Percentiles rank a stretch among this genome's conserved stretches.
Conservation (phyloP, 345 rosid genomes). For the Citrus australasica region DNA sequence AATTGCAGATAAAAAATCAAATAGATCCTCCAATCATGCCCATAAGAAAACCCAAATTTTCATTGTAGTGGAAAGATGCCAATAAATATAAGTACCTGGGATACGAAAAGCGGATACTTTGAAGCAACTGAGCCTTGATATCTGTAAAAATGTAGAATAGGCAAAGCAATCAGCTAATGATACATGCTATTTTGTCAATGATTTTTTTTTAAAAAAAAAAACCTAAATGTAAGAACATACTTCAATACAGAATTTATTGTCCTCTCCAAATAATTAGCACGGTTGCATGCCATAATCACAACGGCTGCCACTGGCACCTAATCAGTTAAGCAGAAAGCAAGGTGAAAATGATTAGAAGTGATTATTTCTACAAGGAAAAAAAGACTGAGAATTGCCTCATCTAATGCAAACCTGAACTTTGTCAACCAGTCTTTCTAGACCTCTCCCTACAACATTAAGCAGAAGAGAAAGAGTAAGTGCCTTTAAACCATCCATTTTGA, state of each 20-base stretch:
- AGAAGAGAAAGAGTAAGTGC: conserved; percentile 11
- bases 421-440: conserved; percentile 50
- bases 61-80: conserved; percentile 9
- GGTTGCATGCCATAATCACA: conserved; percentile 98
- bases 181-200: background rate
- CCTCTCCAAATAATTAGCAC: conserved; percentile 93
- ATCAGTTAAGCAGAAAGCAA: conserved; percentile 22
- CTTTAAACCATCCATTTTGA: conserved; percentile 1
- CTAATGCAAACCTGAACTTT: conserved; percentile 45
- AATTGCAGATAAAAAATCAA: background rate
- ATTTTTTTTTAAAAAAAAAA: background rate
- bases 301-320: conserved; percentile 88
- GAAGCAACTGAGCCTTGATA: conserved; percentile 72
- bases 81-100: conserved; percentile 53
- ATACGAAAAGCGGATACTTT: conserved; percentile 83
- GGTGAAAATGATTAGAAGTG: conserved; percentile 13
- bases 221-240: conserved; percentile 28
- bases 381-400: conserved; percentile 2
- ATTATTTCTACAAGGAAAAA: background rate
- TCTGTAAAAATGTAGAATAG: conserved; percentile 36
- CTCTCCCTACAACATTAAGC: conserved; percentile 61
- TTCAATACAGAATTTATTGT: conserved; percentile 73
- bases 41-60: conserved; percentile 5
- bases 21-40: background rate
- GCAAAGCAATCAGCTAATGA: conserved; percentile 11